A percentile compares a stretch with the other conserved stretches of the same genome.
These are phyloP conservation scores for Aureoboletus auriporus DNA, from an alignment of 768 basidiomycete species.

Conservation along the genomic window DNA sequence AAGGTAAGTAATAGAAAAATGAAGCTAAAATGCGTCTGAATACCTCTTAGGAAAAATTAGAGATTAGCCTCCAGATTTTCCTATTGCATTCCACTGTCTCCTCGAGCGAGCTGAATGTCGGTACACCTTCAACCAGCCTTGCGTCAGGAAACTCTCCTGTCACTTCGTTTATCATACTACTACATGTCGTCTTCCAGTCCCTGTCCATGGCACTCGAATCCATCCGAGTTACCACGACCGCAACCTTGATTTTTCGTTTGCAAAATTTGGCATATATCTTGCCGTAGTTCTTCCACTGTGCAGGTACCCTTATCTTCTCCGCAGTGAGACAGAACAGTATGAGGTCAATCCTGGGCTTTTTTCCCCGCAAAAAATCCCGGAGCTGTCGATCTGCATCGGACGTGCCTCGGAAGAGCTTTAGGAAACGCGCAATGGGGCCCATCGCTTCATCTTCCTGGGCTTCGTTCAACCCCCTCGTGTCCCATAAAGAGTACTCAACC, in stretches of 20 bases:
- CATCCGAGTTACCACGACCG: too few species aligned
- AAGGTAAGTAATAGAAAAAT: too few species aligned
- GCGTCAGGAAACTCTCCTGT: not conserved
- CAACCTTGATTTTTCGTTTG: slow-evolving; percentile 1
- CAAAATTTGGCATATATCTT: slow-evolving; percentile 13
- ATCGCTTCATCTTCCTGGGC: not conserved
- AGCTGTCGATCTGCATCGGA: slow-evolving; percentile 11
- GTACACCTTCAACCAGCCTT: slow-evolving; percentile 7
- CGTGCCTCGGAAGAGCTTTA: not conserved
- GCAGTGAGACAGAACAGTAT: slow-evolving; percentile 11
- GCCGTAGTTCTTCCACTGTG: slow-evolving; percentile 11
- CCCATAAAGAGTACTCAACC: not conserved
- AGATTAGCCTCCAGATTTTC: not conserved
- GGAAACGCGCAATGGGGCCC: slow-evolving; percentile 1
- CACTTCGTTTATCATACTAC: too few species aligned
- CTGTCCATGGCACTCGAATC: too few species aligned
- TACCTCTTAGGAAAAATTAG: not conserved
- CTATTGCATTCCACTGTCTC: not conserved
- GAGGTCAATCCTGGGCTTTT: slow-evolving; percentile 6
- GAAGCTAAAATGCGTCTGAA: too few species aligned
- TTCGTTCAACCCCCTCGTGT: slow-evolving; percentile 13
- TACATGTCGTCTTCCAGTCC: too few species aligned
- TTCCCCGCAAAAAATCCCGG: slow-evolving; percentile 8
- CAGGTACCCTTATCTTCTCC: slow-evolving; percentile 1
- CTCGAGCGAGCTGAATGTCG: not conserved